Percentiles rank a stretch among this genome's conserved stretches.
These are phyloP conservation scores for Mikania micrantha DNA, from an alignment of 129 eudicot species.

Conservation along the genomic window DNA sequence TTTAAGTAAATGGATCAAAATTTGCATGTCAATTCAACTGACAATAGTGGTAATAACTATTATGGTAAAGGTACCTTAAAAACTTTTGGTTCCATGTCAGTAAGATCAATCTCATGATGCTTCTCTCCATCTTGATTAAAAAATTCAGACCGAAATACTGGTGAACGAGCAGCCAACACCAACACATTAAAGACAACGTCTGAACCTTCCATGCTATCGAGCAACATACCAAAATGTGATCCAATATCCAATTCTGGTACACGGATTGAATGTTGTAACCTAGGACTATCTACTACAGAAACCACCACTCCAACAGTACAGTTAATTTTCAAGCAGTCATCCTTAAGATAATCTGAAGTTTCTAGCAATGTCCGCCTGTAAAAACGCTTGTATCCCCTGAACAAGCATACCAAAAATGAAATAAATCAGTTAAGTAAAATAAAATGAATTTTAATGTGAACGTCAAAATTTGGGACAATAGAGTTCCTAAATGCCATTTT, in stretches of 20 bases:
- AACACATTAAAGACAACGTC: slow-evolving; percentile 60
- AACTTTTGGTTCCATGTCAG: slow-evolving; percentile 24
- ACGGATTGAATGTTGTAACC: slow-evolving; percentile 65
- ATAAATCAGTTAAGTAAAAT: not conserved
- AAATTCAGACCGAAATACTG: slow-evolving; percentile 45
- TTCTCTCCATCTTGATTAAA: slow-evolving; percentile 22
- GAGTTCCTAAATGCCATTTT: not conserved
- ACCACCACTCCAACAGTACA: slow-evolving; percentile 95
- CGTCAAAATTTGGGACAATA: not conserved
- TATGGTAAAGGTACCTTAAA: slow-evolving; percentile 13
- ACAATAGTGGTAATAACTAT: not conserved
- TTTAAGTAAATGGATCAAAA: not conserved
- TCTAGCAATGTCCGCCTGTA: slow-evolving; percentile 68
- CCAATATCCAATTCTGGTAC: slow-evolving; percentile 84
- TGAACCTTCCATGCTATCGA: slow-evolving; percentile 73
- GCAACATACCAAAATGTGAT: slow-evolving; percentile 62
- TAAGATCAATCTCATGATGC: slow-evolving; percentile 18
- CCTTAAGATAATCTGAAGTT: slow-evolving; percentile 74
- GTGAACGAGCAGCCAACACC: slow-evolving; percentile 80
- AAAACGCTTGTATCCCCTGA: slow-evolving; percentile 94
- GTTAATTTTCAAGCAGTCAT: slow-evolving; percentile 81
- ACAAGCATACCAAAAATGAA: not conserved
- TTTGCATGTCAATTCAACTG: not conserved
- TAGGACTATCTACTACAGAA: slow-evolving; percentile 65
- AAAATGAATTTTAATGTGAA: not conserved